phyloP scores from a whole-genome alignment of 495 filamentous ascomycete genomes.

The Xylaria palmicola region DNA sequence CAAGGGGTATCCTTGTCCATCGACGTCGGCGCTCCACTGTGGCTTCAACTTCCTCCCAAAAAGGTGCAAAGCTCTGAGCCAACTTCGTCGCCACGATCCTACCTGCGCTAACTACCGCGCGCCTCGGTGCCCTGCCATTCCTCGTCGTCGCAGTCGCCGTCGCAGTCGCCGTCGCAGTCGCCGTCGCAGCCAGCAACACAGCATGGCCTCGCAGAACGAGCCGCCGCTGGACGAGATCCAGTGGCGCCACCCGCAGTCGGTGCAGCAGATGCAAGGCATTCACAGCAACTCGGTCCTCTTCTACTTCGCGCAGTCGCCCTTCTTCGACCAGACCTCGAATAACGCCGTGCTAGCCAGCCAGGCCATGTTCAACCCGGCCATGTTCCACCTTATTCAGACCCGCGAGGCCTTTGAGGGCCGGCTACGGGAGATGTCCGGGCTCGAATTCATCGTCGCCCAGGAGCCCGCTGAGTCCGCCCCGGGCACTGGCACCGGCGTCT shows the following conservation, averaged over 20 bases:
- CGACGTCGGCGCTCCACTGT: slow-evolving; percentile 11
- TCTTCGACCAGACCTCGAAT: slow-evolving; percentile 87
- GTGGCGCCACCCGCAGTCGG: slow-evolving; percentile 63
- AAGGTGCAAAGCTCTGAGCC: neutral
- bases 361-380: slow-evolving; percentile 66
- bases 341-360: slow-evolving; percentile 77
- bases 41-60: slow-evolving; percentile 8
- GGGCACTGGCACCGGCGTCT: slow-evolving; percentile 68
- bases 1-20: slow-evolving; percentile 8
- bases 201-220: slow-evolving; percentile 46
- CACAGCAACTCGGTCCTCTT: slow-evolving; percentile 71
- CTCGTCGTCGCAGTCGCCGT: no score
- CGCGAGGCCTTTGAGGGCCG: slow-evolving; percentile 77
- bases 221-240: slow-evolving; percentile 73
- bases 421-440: slow-evolving; percentile 73
- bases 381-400: slow-evolving; percentile 57
- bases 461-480: slow-evolving; percentile 68
- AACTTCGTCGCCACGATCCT: neutral
- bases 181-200: no score
- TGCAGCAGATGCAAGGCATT: slow-evolving; percentile 58
- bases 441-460: slow-evolving; percentile 79
- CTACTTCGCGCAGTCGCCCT: slow-evolving; percentile 88
- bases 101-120: neutral
- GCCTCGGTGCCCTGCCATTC: no score
- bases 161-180: no score